A percentile compares a stretch with the other conserved stretches of the same genome.
phyloP scores from a whole-genome alignment of 208 protist genomes.

The Kentomonas sorsogonicus region DNA sequence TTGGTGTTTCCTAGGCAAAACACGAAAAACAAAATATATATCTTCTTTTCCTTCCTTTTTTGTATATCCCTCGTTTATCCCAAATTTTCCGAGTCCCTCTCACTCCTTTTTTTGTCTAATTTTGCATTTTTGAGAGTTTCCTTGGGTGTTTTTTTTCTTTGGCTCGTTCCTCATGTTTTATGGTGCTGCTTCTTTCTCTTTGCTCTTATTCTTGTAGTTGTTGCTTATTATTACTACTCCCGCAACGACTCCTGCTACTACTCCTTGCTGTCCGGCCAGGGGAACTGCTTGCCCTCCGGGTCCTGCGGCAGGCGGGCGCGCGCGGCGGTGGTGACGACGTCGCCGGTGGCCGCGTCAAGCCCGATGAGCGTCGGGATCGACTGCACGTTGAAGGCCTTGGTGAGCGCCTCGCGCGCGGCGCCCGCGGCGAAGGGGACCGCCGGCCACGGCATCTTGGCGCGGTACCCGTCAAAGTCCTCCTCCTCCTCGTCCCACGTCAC shows the following conservation, averaged over 20 bases:
- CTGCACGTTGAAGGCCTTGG: slow-evolving; percentile 49
- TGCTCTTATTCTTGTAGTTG: background rate
- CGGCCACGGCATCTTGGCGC: slow-evolving; percentile 79
- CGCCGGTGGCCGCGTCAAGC: slow-evolving; percentile 70
- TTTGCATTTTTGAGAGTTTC: no score
- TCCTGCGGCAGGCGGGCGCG: slow-evolving; percentile 53
- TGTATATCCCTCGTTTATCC: background rate
- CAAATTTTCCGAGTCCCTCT: background rate
- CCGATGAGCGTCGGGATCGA: slow-evolving; percentile 77
- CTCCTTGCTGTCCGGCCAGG: slow-evolving; percentile 36
- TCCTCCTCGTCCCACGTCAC: slow-evolving; percentile 77
- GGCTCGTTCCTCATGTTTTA: background rate
- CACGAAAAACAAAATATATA: slow-evolving; percentile 17
- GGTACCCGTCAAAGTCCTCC: slow-evolving; percentile 71
- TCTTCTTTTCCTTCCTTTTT: slow-evolving; percentile 8
- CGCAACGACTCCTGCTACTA: slow-evolving; percentile 10
- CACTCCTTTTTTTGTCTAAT: background rate
- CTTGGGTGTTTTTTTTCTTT: slow-evolving; percentile 12
- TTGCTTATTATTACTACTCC: background rate
- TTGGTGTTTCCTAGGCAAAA: no score
- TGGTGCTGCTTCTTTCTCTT: background rate
- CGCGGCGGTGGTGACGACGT: slow-evolving; percentile 55
- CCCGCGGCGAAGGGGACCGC: slow-evolving; percentile 57
- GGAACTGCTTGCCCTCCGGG: slow-evolving; percentile 61
- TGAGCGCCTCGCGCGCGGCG: slow-evolving; percentile 37